A percentile compares a stretch with the other conserved stretches of the same genome.
Evolutionary conservation across 108 stramenopile genomes (phyloP).

Genomic region (Cyclotella choctawhatcheeana): DNA sequence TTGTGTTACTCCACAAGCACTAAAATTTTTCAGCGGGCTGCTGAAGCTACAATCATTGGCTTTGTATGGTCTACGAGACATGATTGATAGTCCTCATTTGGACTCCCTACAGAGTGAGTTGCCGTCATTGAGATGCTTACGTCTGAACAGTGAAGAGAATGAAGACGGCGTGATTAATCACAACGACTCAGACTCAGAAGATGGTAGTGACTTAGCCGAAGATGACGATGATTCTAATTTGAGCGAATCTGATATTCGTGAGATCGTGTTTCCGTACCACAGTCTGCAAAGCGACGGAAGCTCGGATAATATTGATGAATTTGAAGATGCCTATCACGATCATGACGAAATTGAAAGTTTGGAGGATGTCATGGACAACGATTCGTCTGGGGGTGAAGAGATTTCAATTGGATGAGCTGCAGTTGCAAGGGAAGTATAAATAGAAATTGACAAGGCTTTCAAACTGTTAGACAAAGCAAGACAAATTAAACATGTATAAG

Average conservation of each 20-base stretch:
- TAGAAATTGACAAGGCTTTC: background rate
- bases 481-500: too few species aligned
- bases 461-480: too few species aligned
- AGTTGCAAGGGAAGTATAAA: background rate
- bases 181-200: slow-evolving; percentile 12
- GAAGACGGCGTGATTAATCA: slow-evolving; percentile 66
- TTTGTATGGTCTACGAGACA: slow-evolving; percentile 75
- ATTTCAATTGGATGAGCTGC: background rate
- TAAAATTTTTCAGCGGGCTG: slow-evolving; percentile 68
- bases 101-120: slow-evolving; percentile 65
- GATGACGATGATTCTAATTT: slow-evolving; percentile 13
- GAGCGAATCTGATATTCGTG: slow-evolving; percentile 10
- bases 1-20: slow-evolving; percentile 63
- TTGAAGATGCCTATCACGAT: slow-evolving; percentile 26
- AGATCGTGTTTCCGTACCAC: slow-evolving; percentile 19
- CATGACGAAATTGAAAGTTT: slow-evolving; percentile 21
- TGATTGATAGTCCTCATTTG: slow-evolving; percentile 54
- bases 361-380: slow-evolving; percentile 21
- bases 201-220: slow-evolving; percentile 20
- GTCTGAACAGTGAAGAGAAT: slow-evolving; percentile 60
- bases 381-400: background rate
- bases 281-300: slow-evolving; percentile 19
- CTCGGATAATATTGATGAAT: slow-evolving; percentile 20
- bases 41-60: slow-evolving; percentile 70
- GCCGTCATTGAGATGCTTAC: slow-evolving; percentile 75